Evolutionary conservation across 371 early-diverging fungal genomes (phyloP), one percentile per base, ranked within the genome.

Genomic region (Mucor plumbeus): DNA sequence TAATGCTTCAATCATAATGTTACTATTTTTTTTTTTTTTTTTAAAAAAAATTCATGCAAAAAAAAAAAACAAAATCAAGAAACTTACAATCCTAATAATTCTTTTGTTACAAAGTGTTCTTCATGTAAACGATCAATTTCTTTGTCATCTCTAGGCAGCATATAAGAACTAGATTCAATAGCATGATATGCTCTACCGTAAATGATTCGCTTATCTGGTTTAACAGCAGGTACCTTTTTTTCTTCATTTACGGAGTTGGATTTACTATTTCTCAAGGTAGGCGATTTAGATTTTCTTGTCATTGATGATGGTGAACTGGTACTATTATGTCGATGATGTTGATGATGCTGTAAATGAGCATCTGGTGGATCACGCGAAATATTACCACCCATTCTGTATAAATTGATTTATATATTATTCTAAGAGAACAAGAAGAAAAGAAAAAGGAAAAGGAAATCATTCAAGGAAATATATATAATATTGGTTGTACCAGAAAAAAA

Each of bases 51-150:
- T 47, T 47, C 19, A 47, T 47, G 47, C 47, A 17, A 47, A 47
- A 40, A 9, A 9, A 13, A 11, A 40, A 40, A 40, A 54, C n/a
- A n/a, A n/a, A n/a, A n/a, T n/a, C n/a, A n/a, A 54, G 33, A 35
- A 35, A 7, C 59, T 61, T 79, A 79, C 79, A 76, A 79, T 68
- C 79, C 79, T 13, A 79, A 59, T 11, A 79, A 34, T 61, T 79
- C 79, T 54, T 79, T 79, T 5, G 73, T 76, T 6, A 79, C 48
- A 74, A 79, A 80, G 50, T 77, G 78, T 34, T 76, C 70, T 63
- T 79, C 77, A 60, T 79, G 77, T 15, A 79, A 59, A 31, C 82
- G 71, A 74, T 81, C 82, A 13, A 72, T 69, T 55, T 81, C 82
- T 67, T 63, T 71, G 36, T 81, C 75, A 41, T 81, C 82, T 38